Base-by-base conservation (phyloP, 169 alveolate species). In the Eimeria acervulina region DNA sequence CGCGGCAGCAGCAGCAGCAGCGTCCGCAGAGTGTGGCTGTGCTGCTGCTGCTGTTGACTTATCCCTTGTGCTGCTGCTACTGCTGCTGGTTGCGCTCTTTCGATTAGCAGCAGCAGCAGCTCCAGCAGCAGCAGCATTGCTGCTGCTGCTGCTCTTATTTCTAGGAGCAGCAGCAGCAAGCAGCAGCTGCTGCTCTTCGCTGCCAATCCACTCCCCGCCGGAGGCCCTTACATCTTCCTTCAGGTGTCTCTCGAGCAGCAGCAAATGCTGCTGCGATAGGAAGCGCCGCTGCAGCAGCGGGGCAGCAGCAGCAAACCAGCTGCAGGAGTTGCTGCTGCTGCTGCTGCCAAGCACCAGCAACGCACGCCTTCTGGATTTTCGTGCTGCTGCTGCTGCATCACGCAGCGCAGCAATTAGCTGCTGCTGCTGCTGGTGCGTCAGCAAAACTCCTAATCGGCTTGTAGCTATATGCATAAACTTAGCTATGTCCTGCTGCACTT, bases 261-360 rank as follows among this genome's bases (percentile, higher is more conserved):
- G 87, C 87, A 74, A 40, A 31, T 74, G 31, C 19, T 74, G 87
- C 55, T 74, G 61, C 47, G 87, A 74, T 13, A 74, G 61, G 61
- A 74, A 74, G 87, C 87, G 87, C 55, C 87, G 87, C 87, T 74
- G 87, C 87, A 74, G 87, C 87, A 74, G 55, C 59, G 87, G 87
- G 8, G 87, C 87, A 38, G 87, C 87, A 33, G 87, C 87, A 74
- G 31, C 87, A 74, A 74, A 40, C 87, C 87, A 74, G 87, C 87
- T 74, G 81, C 81, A 31, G 81, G 5, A 47, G 87, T 59, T 74
- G 87, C 87, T 74, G 87, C 87, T 74, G 87, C 87, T 40, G 61
- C 47, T 74, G 55, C 59, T 74, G 3, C 87, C 87, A 4, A 74
- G 87, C 59, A 74, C 55, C 52, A 33, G 47, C 87, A 28, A 3